phyloP scores from a whole-genome alignment of 176 grass and related monocot species.

The Coix lacrymajobi region DNA sequence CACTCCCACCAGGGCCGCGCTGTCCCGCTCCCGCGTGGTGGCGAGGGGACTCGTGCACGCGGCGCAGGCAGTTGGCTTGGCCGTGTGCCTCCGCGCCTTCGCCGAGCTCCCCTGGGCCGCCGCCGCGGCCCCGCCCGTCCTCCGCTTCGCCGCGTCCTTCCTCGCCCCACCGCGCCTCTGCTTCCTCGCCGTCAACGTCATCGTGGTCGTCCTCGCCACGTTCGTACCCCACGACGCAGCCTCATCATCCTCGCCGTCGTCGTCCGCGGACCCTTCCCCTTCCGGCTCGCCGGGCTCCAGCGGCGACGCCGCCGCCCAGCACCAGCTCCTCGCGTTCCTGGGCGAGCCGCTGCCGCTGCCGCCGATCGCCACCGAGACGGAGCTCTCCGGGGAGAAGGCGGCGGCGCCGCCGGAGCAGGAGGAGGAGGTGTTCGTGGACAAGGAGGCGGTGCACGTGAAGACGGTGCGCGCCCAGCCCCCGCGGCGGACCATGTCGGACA shows the following conservation, averaged over 20 bases:
- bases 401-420: background rate
- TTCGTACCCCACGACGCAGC: constrained; percentile 33
- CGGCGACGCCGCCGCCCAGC: background rate
- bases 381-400: background rate
- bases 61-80: constrained; percentile 30
- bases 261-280: background rate
- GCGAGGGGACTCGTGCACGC: constrained; percentile 40
- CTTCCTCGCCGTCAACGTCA: constrained; percentile 44
- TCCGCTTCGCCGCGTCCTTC: constrained; percentile 26
- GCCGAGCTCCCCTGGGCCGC: constrained; percentile 27
- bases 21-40: constrained; percentile 13
- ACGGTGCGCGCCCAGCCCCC: constrained; percentile 31
- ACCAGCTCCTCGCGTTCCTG: constrained; percentile 4
- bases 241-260: background rate
- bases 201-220: constrained; percentile 53
- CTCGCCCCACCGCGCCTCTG: constrained; percentile 22
- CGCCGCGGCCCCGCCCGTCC: background rate
- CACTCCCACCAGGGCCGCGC: background rate
- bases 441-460: constrained; percentile 41
- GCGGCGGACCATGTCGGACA: constrained; percentile 50
- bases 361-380: background rate
- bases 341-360: background rate
- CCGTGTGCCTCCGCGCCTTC: constrained; percentile 34
- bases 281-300: background rate
- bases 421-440: constrained; percentile 36